These are phyloP conservation scores for Letharia columbiana DNA, from an alignment of 495 filamentous ascomycete genomes.

Conservation along the genomic window DNA sequence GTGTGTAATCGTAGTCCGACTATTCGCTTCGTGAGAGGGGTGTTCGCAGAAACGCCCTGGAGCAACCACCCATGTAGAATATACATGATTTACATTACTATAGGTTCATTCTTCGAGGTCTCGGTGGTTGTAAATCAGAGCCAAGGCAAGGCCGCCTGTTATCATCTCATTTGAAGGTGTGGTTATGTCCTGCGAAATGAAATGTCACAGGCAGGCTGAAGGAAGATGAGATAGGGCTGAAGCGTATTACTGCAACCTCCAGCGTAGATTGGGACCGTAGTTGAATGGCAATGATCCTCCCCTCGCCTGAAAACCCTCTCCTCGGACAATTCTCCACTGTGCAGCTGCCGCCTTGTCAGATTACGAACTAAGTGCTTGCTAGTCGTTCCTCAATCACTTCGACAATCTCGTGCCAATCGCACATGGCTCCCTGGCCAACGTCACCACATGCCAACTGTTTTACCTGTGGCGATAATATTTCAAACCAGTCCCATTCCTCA, in stretches of 20 bases:
- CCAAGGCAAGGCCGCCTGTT: neutral
- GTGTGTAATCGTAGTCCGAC: no score
- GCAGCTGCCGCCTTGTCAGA: neutral
- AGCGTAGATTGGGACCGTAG: neutral
- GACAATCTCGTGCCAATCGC: constrained; percentile 64
- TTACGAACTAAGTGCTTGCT: neutral
- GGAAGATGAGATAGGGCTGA: neutral
- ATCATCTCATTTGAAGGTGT: neutral
- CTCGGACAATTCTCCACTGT: neutral
- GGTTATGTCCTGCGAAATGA: neutral
- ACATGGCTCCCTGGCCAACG: constrained; percentile 66
- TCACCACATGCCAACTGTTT: constrained; percentile 79
- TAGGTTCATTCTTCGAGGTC: neutral
- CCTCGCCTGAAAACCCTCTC: neutral
- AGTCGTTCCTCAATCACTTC: constrained; percentile 41
- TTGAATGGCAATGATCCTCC: neutral
- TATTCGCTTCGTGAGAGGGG: no score
- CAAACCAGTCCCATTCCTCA: constrained; percentile 54
- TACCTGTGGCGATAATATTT: constrained; percentile 56
- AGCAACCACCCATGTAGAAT: neutral
- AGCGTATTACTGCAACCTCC: no score
- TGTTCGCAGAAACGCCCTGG: neutral
- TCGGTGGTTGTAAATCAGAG: neutral
- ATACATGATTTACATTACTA: neutral
- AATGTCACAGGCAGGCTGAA: neutral